Percentiles rank a stretch among this genome's conserved stretches.
Conservation (phyloP, 345 rosid genomes). For the Boechera divaricarpa region DNA sequence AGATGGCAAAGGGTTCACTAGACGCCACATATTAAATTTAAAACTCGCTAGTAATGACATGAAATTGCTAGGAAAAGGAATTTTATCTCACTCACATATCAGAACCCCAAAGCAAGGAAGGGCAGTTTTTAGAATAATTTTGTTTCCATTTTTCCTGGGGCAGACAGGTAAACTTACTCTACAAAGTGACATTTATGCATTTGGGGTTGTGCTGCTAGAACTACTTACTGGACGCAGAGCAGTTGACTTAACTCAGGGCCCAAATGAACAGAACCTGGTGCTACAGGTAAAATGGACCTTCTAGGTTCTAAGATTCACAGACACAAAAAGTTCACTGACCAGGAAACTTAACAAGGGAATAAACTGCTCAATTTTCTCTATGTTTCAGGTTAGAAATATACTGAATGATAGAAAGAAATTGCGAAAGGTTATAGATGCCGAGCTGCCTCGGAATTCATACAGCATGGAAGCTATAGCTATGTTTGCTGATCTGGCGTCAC, state of each 20-base stretch:
- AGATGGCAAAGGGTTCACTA: conserved; percentile 16
- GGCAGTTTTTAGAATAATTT: background rate
- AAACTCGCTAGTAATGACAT: background rate
- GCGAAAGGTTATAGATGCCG: conserved; percentile 85
- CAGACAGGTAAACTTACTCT: conserved; percentile 97
- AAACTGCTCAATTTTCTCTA: conserved; percentile 32
- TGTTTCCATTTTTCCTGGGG: conserved; percentile 8
- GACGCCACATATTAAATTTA: background rate
- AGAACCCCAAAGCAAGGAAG: conserved; percentile 11
- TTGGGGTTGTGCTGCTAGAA: conserved; percentile 94
- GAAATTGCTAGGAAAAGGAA: background rate
- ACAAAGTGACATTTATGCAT: conserved; percentile 97
- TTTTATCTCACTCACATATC: conserved; percentile 9
- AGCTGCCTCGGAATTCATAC: conserved; percentile 71
- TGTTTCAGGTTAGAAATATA: conserved; percentile 78
- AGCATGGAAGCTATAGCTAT: conserved; percentile 79
- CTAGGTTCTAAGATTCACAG: conserved; percentile 18
- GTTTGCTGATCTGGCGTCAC: conserved; percentile 91
- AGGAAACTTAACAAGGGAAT: conserved; percentile 12
- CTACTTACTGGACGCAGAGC: conserved; percentile 97
- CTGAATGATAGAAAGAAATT: conserved; percentile 79
- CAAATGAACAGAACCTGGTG: conserved; percentile 89
- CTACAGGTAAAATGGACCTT: conserved; percentile 64
- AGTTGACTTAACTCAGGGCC: conserved; percentile 83
- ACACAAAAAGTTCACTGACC: background rate